phyloP scores from a whole-genome alignment of 495 filamentous ascomycete species.

The Cercophora samala region DNA sequence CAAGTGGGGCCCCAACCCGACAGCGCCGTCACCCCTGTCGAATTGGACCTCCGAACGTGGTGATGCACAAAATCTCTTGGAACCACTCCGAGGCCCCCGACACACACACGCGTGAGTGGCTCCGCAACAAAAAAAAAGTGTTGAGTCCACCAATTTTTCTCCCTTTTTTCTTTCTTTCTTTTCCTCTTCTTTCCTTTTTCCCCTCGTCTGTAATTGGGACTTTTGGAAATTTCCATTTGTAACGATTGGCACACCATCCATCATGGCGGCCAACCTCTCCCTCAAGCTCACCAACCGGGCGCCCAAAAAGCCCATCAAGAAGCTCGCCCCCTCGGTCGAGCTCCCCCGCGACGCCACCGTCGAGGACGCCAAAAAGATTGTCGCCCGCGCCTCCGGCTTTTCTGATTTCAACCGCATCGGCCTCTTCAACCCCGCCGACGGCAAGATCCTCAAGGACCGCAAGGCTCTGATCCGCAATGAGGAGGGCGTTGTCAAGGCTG shows the following conservation, averaged over 20 bases:
- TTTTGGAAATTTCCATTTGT: not conserved
- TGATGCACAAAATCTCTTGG: conserved; percentile 4
- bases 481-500: conserved; percentile 62
- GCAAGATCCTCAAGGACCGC: conserved; percentile 56
- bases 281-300: conserved; percentile 45
- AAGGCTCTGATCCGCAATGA: conserved; percentile 55
- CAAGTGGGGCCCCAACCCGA: not conserved
- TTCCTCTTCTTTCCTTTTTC: not conserved
- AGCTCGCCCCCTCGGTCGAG: conserved; percentile 64
- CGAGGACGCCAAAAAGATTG: conserved; percentile 52
- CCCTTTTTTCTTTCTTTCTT: not conserved
- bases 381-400: conserved; percentile 45
- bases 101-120: not conserved
- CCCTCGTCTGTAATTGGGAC: not conserved
- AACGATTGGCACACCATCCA: not conserved
- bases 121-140: conserved; percentile 2
- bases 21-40: not conserved
- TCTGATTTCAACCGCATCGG: conserved; percentile 62
- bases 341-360: conserved; percentile 58
- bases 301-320: conserved; percentile 61
- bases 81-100: conserved; percentile 3
- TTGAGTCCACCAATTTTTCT: not conserved
- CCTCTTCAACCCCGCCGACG: conserved; percentile 67
- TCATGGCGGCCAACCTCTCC: conserved; percentile 37
- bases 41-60: not conserved